Evolutionary conservation across 2,329 filamentous ascomycete genomes (phyloP).

Genomic region (Trichothecium roseum): DNA sequence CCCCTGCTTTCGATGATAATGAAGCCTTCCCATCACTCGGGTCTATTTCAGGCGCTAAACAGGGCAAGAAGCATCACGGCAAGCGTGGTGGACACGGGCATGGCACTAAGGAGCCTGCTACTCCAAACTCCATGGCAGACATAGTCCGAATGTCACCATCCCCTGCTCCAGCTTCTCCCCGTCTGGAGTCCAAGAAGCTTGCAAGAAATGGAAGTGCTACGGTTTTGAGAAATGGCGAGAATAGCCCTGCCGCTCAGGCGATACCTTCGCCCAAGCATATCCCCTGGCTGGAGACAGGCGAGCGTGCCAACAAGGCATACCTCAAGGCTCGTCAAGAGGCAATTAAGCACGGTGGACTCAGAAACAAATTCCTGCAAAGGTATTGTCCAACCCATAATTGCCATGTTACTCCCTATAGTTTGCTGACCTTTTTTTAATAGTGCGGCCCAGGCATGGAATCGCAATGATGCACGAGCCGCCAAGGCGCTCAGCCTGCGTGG

Average conservation of each 20-base stretch:
- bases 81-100: slow-evolving; percentile 79
- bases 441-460: slow-evolving; percentile 96
- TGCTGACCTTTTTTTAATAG: slow-evolving; percentile 29
- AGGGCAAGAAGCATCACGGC: slow-evolving; percentile 83
- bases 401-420: not conserved
- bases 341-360: slow-evolving; percentile 90
- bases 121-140: slow-evolving; percentile 76
- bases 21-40: slow-evolving; percentile 91
- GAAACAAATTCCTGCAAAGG: slow-evolving; percentile 97
- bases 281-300: slow-evolving; percentile 91
- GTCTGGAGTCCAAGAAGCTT: slow-evolving; percentile 49
- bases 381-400: slow-evolving; percentile 25
- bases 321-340: slow-evolving; percentile 91
- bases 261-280: slow-evolving; percentile 86
- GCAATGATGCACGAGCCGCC: slow-evolving; percentile 90
- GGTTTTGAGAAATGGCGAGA: slow-evolving; percentile 58
- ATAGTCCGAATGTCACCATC: slow-evolving; percentile 93
- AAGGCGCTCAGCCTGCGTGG: slow-evolving; percentile 90
- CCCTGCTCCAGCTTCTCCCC: slow-evolving; percentile 53
- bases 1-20: slow-evolving; percentile 79
- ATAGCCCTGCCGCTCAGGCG: slow-evolving; percentile 69
- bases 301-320: slow-evolving; percentile 84
- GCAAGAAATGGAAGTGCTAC: slow-evolving; percentile 55
- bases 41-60: slow-evolving; percentile 56
- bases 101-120: slow-evolving; percentile 54